Conservation (phyloP, 176 grass and related monocot genomes). For the Zea luxurians region DNA sequence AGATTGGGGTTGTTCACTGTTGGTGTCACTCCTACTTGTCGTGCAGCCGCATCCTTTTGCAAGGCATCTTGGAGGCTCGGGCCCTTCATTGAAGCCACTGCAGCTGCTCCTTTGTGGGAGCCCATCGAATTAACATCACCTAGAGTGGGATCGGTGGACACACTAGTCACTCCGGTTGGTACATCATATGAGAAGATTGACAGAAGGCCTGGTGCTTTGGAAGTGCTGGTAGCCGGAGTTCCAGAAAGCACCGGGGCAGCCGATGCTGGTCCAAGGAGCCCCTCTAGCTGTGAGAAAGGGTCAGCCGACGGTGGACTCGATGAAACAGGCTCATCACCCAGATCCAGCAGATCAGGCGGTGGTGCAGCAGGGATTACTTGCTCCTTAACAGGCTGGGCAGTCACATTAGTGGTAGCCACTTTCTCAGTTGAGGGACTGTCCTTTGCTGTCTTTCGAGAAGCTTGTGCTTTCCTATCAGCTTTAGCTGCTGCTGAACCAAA, state of each 20-base stretch:
- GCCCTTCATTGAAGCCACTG: slow-evolving; percentile 63
- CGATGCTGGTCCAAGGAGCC: slow-evolving; percentile 63
- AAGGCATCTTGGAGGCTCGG: slow-evolving; percentile 70
- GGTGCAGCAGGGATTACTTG: slow-evolving; percentile 55
- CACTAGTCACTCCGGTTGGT: slow-evolving; percentile 27
- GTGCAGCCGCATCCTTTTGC: slow-evolving; percentile 78
- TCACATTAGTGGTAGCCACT: slow-evolving; percentile 27
- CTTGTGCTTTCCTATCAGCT: slow-evolving; percentile 56
- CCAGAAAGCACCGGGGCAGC: slow-evolving; percentile 32
- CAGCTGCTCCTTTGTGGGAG: slow-evolving; percentile 31
- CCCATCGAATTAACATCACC: slow-evolving; percentile 36
- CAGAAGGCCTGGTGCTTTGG: slow-evolving; percentile 68
- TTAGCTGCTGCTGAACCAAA: slow-evolving; percentile 73
- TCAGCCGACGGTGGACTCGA: slow-evolving; percentile 48
- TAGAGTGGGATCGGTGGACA: slow-evolving; percentile 35
- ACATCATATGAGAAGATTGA: slow-evolving; percentile 56
- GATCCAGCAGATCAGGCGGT: slow-evolving; percentile 88
- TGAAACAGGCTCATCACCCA: slow-evolving; percentile 64
- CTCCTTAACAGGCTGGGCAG: slow-evolving; percentile 59
- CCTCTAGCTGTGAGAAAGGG: slow-evolving; percentile 86
- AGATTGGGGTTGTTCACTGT: slow-evolving; percentile 91
- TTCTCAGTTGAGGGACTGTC: slow-evolving; percentile 51
- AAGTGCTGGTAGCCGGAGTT: slow-evolving; percentile 33
- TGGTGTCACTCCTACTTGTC: slow-evolving; percentile 86
- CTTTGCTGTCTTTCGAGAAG: slow-evolving; percentile 54